phyloP scores from a whole-genome alignment of 2,329 filamentous ascomycete species.

The Lecanicillium sp. region DNA sequence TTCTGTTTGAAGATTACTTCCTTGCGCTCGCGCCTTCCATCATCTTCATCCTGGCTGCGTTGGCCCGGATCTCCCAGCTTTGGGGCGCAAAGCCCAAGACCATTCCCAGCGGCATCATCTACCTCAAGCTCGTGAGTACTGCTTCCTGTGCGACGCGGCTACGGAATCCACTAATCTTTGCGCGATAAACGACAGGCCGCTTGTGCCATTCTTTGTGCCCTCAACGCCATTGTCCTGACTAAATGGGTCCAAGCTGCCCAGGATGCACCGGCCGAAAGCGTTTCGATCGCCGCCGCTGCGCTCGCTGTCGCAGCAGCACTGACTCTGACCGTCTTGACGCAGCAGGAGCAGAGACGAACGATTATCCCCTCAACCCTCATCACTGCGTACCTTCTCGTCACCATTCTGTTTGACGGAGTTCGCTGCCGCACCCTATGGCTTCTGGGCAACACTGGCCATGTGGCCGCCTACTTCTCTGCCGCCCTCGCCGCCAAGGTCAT shows the following conservation, averaged over 20 bases:
- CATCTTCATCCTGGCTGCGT: neutral
- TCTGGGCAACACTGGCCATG: conserved; percentile 12
- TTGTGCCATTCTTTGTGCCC: neutral
- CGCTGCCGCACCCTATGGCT: conserved; percentile 30
- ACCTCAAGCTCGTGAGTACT: conserved; percentile 1
- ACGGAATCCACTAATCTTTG: neutral
- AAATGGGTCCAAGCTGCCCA: neutral
- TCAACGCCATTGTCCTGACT: neutral
- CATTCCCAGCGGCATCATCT: neutral
- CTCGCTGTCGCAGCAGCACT: conserved; percentile 21
- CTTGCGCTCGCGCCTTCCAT: conserved; percentile 2
- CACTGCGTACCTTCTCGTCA: conserved; percentile 27
- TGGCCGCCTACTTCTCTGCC: conserved; percentile 17
- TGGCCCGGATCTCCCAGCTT: neutral
- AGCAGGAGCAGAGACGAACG: conserved; percentile 23
- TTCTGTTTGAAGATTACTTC: conserved; percentile 4
- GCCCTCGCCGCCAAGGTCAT: conserved; percentile 19
- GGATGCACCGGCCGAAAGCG: neutral
- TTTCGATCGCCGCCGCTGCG: conserved; percentile 9
- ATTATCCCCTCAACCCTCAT: conserved; percentile 31
- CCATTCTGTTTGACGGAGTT: conserved; percentile 28
- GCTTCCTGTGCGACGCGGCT: too few relatives aligned
- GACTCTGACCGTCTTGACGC: conserved; percentile 18
- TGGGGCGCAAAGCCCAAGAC: conserved; percentile 1
- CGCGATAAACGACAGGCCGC: neutral